Percentiles rank a stretch among this genome's conserved stretches.
Evolutionary conservation across 75 land plant genomes (phyloP).

Genomic region (Ceratopteris richardii): DNA sequence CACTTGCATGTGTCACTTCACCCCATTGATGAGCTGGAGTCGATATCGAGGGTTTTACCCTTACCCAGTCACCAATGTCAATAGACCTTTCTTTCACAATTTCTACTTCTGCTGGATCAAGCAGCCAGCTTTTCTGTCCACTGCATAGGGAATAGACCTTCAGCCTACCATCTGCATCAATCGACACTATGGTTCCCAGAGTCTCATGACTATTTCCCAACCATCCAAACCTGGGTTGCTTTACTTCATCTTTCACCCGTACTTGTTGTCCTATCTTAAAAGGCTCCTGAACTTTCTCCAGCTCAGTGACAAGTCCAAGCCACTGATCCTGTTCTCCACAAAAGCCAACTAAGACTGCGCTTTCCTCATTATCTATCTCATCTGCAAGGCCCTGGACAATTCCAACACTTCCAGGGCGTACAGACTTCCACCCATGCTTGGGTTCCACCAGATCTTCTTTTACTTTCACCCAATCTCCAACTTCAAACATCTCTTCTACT

Average conservation of each 20-base stretch:
- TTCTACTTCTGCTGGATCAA: slow-evolving; percentile 93
- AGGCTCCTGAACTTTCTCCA: slow-evolving; percentile 44
- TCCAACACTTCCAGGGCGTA: slow-evolving; percentile 78
- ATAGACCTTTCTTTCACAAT: slow-evolving; percentile 62
- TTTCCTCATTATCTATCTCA: slow-evolving; percentile 44
- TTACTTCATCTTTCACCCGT: slow-evolving; percentile 48
- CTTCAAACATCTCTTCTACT: slow-evolving; percentile 72
- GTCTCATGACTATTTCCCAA: slow-evolving; percentile 58
- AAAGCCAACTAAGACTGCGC: slow-evolving; percentile 52
- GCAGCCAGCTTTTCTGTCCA: slow-evolving; percentile 72
- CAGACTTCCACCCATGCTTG: slow-evolving; percentile 52
- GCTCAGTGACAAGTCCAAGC: slow-evolving; percentile 53
- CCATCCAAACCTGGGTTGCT: slow-evolving; percentile 94
- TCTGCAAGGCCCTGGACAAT: slow-evolving; percentile 69
- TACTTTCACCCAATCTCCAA: slow-evolving; percentile 83
- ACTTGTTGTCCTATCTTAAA: slow-evolving; percentile 55
- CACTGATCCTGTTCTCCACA: slow-evolving; percentile 94
- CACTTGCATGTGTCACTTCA: slow-evolving; percentile 65
- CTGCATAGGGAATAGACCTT: slow-evolving; percentile 65
- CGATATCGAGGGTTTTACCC: slow-evolving; percentile 46
- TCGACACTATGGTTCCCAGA: slow-evolving; percentile 56
- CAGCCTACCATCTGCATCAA: slow-evolving; percentile 88
- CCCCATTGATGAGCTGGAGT: slow-evolving; percentile 90
- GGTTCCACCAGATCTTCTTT: slow-evolving; percentile 32
- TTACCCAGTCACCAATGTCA: slow-evolving; percentile 78